Evolutionary conservation across 805 yeast genomes (phyloP), one percentile per base, ranked within the genome.

Genomic region (Candida corydali): DNA sequence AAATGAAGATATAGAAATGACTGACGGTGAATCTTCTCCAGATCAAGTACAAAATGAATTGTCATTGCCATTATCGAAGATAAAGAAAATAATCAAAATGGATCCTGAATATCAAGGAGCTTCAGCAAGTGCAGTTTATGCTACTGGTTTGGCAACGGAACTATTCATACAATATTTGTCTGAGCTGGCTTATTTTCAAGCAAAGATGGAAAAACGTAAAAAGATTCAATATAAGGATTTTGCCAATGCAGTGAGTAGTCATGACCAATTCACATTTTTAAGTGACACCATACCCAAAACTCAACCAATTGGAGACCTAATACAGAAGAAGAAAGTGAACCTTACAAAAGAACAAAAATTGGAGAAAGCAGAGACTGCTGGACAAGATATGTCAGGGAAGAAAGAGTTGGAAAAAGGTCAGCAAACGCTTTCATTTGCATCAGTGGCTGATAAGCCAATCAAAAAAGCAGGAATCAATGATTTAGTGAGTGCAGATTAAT

Each of bases 101-200:
- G 94, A 85, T 53, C 86, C 87, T 11, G 88, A 80, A 26, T 82
- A 81, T 46, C 59, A 70, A 5, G 74, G 80, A 2, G 78, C 86
- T 2, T 76, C 87, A 2, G 81, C 76, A 39, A 66, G 79, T 19
- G 86, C 91, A 0, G 85, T 81, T n/a, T 80, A 76, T 52, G 73
- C 86, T 11, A 67, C 85, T 5, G 86, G 86, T 2, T 70, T 82
- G n/a, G 88, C 93, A 7, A 78, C 91, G 0, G 93, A 85, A 49
- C 59, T 82, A 16, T 85, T 85, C 51, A 69, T 84, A 16, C 80
- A 79, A 55, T 75, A 78, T 50, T 68, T 84, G 42, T 72, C 85
- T 1, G 86, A 80, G 51, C 86, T 82, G 51, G 88, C 93, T 0
- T 65, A 78, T 5, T 57, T 80, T 38, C 64, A 69, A 16, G 84